Evolutionary conservation across 2,329 filamentous ascomycete species (phyloP).

Genomic region (Fusarium robinianum): DNA sequence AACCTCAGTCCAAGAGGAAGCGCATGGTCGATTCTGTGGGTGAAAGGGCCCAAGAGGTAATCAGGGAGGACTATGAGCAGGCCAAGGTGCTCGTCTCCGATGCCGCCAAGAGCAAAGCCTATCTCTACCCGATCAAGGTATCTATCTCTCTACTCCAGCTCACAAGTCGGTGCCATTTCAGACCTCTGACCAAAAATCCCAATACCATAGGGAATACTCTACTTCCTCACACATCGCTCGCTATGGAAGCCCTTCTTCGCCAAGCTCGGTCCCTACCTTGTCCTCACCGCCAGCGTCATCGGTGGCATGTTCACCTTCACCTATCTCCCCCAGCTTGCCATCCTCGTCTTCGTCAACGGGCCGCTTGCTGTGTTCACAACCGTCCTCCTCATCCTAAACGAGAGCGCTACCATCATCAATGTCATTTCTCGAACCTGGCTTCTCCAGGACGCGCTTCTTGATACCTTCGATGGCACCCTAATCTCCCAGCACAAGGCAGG

Average conservation of each 20-base stretch:
- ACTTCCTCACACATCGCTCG: constrained; percentile 59
- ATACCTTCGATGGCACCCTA: constrained; percentile 83
- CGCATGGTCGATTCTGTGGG: constrained; percentile 47
- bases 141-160: constrained; percentile 1
- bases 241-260: constrained; percentile 64
- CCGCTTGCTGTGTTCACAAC: constrained; percentile 78
- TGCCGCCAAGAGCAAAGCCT: constrained; percentile 75
- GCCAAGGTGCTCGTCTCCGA: constrained; percentile 66
- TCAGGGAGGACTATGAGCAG: constrained; percentile 71
- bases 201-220: constrained; percentile 61
- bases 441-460: constrained; percentile 79
- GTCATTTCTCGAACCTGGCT: constrained; percentile 70
- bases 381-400: constrained; percentile 67
- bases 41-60: constrained; percentile 54
- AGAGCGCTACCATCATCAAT: constrained; percentile 63
- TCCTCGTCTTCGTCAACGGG: constrained; percentile 84
- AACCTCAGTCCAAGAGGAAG: constrained; percentile 32
- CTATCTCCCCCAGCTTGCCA: constrained; percentile 80
- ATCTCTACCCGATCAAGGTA: constrained; percentile 82
- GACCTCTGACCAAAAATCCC: constrained; percentile 16
- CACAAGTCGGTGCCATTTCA: not conserved
- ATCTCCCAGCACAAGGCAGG: constrained; percentile 55
- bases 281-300: constrained; percentile 73
- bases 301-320: constrained; percentile 84
- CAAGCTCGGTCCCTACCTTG: constrained; percentile 63